Evolutionary conservation across 345 rosid species (phyloP), one percentile per base, ranked within the genome.

Genomic region (Brassica nigra): DNA sequence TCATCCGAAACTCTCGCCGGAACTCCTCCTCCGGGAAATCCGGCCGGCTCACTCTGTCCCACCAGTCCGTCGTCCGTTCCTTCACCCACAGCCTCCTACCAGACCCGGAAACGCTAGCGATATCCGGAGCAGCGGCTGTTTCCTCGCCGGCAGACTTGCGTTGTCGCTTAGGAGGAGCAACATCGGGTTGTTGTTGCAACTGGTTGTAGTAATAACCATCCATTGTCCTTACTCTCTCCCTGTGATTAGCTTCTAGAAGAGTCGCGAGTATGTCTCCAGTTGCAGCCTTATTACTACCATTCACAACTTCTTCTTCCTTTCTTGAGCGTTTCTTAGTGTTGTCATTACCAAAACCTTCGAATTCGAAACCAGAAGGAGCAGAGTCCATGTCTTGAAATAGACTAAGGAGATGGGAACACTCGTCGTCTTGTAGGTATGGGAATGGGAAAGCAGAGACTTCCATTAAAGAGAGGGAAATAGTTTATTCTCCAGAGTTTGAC

Each of bases 51-150:
- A 90, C 86, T 44, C 84, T 52, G 18, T 91, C 95, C 97, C 98
- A 93, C 98, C 97, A 93, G 58, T 89, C 97, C 39, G 91, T 90
- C 0, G 93, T 87, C 75, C 98, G 80, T 64, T 90, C 82, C 27
- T 23, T 23, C 27, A 23, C 27, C 27, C 27, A 23, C 27, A 23
- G 27, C 27, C 27, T 23, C 27, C 27, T 23, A 23, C 27, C 27
- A 23, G 27, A 23, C 27, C 27, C 27, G 14, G 58, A 68, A 30
- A 71, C 77, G 28, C 81, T 80, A 49, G 54, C 54, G 1, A 47
- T 47, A 14, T 47, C 79, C 1, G 74, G 71, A 5, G 54, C 70
- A 3, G 73, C 62, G 5, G 15, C 2, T 23, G 1, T 23, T 23
- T 23, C 27, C 27, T 23, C 27, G 55, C 68, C 1, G 71, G 27